Base-by-base conservation (phyloP, 345 rosid species). In the Angophora floribunda region DNA sequence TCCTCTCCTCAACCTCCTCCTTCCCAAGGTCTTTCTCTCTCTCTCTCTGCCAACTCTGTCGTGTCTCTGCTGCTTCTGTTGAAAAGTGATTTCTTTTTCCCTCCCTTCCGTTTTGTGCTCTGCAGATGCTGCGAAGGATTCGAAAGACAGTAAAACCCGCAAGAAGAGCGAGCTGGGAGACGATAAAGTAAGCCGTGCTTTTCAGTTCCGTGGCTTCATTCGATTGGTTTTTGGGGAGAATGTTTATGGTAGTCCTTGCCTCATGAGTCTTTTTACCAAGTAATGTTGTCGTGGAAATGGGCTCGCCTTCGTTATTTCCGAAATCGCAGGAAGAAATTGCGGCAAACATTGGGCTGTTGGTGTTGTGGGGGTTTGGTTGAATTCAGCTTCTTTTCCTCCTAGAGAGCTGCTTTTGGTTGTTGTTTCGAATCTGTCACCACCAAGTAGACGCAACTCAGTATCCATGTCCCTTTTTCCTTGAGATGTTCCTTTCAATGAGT, bases 71-170 rank as follows among this genome's bases (percentile, higher is more conserved):
- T 13, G 32, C 13, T 41, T 13, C 22, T 86, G 53, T 52, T 5
- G 17, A 70, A 12, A 17, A 47, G 3, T 55, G 61, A 22, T 55
- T 28, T 28, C 7, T 17, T 32, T 17, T 44, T 51, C 22, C 16
- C 28, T 67, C 45, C 4, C 63, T 41, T 44, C 41, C 85, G 52
- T 6, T 84, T 28, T 14, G 9, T 61, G 85, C 19, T 32, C 88
- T 89, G 13, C 88, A 95, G 95, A 85, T 21, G 75, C 90, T 30
- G 82, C 44, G 5, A 88, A 90, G 85, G 65, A 84, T 89, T 70
- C 91, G n/a, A 91, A 87, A 79, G 85, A 90, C 52, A 2, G 7
- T 36, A 21, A 75, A 28, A 17, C 82, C 82, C 13, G 24, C 1
- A 70, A 17, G 41, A 9, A 3, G 47, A 70, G 82, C 47, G 82